Base-by-base conservation (phyloP, 1,139 yeast genomes). In the Pichia sp. region DNA sequence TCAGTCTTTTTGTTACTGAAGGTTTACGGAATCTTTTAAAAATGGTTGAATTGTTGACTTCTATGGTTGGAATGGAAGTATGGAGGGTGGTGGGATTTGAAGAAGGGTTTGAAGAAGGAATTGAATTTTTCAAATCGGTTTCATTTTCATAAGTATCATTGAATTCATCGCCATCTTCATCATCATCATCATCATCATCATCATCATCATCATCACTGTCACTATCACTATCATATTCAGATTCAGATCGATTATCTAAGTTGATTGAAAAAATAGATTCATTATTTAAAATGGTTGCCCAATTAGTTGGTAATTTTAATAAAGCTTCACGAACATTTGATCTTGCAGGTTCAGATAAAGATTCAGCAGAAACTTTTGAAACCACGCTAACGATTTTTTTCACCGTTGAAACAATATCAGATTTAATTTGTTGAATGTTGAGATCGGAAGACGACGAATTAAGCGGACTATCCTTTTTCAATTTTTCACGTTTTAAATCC, bases 351-450 rank as follows among this genome's bases (percentile, higher is more conserved):
- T 87, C 89, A 4, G 90, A 87, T 42, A 84, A 67, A 3, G 88
- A 79, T 54, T 75, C 79, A 0, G 89, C 88, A 0, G 88, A 87
- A 62, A 89, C 89, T 59, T 87, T 87, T 7, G 97, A 87, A 16
- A 93, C 86, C 42, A 93, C 81, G 44, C 83, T 81, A 44, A 91
- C 90, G 49, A 91, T 89, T 66, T 90, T 91, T 67, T 89, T 87
- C 29, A 93, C 91, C 0, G 97, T 93, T 5, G 87, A 79, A 10
- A 91, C 84, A 42, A 93, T 88, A 62, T 93, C 99, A 56, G 83
- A 80, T 60, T 87, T 87, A 45, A 93, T 75, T 55, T 81, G 63
- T 52, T 66, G 67, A 10, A 65, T 59, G 25, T 61, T 60, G 16
- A 58, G 47, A 33, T 62, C 66, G 10, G 47, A 39, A 5, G 50